Evolutionary conservation across 768 basidiomycete genomes (phyloP).

Genomic region (Mycena belliarum): DNA sequence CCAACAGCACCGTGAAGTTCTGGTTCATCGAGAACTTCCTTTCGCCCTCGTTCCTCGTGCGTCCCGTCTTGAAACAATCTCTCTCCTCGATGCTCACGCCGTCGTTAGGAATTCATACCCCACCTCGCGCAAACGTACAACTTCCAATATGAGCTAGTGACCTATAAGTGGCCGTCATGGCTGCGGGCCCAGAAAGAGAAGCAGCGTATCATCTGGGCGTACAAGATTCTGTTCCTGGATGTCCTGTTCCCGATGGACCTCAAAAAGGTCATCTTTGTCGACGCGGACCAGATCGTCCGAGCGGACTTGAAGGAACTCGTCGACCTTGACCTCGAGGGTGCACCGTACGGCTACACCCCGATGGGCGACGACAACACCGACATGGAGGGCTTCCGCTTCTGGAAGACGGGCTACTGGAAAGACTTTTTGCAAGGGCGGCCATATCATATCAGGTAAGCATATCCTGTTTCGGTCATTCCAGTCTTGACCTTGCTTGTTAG

Average conservation of each 20-base stretch:
- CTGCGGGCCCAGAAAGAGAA: slow-evolving; percentile 96
- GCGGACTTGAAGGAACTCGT: slow-evolving; percentile 94
- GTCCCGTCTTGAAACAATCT: slow-evolving; percentile 25
- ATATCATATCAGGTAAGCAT: slow-evolving; percentile 89
- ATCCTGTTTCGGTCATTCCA: background rate
- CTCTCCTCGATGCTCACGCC: background rate
- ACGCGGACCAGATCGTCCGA: slow-evolving; percentile 96
- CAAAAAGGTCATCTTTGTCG: slow-evolving; percentile 98
- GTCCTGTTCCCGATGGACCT: slow-evolving; percentile 99
- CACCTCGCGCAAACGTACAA: slow-evolving; percentile 88
- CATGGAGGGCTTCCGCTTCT: slow-evolving; percentile 98
- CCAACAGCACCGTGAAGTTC: slow-evolving; percentile 94
- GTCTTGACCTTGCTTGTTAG: slow-evolving; percentile 39
- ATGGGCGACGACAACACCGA: slow-evolving; percentile 96
- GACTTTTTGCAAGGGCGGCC: slow-evolving; percentile 81
- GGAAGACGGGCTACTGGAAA: slow-evolving; percentile 97
- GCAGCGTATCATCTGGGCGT: slow-evolving; percentile 98
- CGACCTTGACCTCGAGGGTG: slow-evolving; percentile 89
- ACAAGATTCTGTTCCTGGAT: slow-evolving; percentile 99
- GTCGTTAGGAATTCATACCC: slow-evolving; percentile 84
- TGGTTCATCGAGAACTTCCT: slow-evolving; percentile 99
- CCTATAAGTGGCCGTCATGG: slow-evolving; percentile 99
- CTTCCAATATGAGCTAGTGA: slow-evolving; percentile 96
- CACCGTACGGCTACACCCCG: slow-evolving; percentile 94
- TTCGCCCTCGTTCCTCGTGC: slow-evolving; percentile 91